A percentile compares a stretch with the other conserved stretches of the same genome.
phyloP scores from a whole-genome alignment of 148 eudicot genomes.

The Linanthus parryae region DNA sequence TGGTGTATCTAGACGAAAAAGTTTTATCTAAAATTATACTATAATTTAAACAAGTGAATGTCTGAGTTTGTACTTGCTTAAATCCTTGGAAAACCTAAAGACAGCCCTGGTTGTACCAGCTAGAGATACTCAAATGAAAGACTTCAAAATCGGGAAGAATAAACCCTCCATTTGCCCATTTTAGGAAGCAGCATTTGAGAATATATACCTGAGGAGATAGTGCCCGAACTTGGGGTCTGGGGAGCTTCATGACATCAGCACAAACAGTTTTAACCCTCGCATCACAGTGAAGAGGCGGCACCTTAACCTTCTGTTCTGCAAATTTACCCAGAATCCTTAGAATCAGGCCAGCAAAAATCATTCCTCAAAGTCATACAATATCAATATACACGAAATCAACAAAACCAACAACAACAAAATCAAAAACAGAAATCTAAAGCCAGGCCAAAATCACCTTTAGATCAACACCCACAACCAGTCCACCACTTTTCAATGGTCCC shows the following conservation, averaged over 20 bases:
- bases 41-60: too few relatives aligned
- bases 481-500: constrained; percentile 69
- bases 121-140: too few relatives aligned
- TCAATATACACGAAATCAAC: not conserved
- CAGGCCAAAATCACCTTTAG: constrained; percentile 40
- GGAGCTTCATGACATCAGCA: constrained; percentile 68
- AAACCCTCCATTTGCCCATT: too few relatives aligned
- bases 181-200: too few relatives aligned
- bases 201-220: constrained; percentile 85
- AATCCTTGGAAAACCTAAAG: too few relatives aligned
- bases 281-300: constrained; percentile 76
- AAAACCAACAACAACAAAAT: not conserved
- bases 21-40: too few relatives aligned
- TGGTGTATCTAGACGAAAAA: too few relatives aligned
- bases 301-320: constrained; percentile 88
- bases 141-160: too few relatives aligned
- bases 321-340: constrained; percentile 12
- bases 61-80: too few relatives aligned
- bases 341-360: constrained; percentile 7
- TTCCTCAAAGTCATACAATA: not conserved
- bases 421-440: not conserved
- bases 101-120: too few relatives aligned
- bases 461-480: constrained; percentile 73
- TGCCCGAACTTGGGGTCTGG: constrained; percentile 52
- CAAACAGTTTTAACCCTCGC: constrained; percentile 73